phyloP scores from a whole-genome alignment of 2,329 filamentous ascomycete species.

The Cadophora sp. region DNA sequence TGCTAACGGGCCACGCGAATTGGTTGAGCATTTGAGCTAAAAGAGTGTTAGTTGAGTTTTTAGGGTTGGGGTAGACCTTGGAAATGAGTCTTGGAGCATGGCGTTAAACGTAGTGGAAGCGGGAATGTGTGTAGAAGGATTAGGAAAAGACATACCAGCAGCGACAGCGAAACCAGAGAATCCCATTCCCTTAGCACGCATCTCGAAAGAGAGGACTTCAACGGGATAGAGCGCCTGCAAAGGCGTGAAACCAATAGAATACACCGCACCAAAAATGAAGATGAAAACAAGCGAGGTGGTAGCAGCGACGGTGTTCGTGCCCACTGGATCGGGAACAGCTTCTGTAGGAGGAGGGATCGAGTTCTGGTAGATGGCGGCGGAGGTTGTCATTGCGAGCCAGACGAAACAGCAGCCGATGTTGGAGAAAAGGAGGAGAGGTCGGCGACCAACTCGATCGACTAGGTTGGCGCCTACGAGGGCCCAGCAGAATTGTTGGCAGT shows the following conservation, averaged over 20 bases:
- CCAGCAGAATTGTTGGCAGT: constrained; percentile 60
- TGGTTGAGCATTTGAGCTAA: constrained; percentile 52
- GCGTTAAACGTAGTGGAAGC: no score
- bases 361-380: constrained; percentile 38
- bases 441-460: constrained; percentile 63
- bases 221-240: constrained; percentile 58
- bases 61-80: no score
- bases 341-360: constrained; percentile 33
- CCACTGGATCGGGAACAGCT: constrained; percentile 15
- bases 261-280: constrained; percentile 61
- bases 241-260: constrained; percentile 54
- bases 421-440: constrained; percentile 59
- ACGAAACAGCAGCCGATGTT: constrained; percentile 55
- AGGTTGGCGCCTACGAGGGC: constrained; percentile 61
- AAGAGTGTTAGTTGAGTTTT: neutral
- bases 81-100: no score
- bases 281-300: constrained; percentile 58
- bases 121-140: neutral
- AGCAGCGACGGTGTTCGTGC: constrained; percentile 39
- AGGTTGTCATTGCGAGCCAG: constrained; percentile 58
- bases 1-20: constrained; percentile 53
- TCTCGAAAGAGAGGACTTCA: constrained; percentile 59
- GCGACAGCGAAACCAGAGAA: constrained; percentile 51
- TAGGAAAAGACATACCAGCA: constrained; percentile 31
- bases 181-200: constrained; percentile 62